These are phyloP conservation scores for Candida corydali DNA, from an alignment of 805 yeast species.

Conservation along the genomic window DNA sequence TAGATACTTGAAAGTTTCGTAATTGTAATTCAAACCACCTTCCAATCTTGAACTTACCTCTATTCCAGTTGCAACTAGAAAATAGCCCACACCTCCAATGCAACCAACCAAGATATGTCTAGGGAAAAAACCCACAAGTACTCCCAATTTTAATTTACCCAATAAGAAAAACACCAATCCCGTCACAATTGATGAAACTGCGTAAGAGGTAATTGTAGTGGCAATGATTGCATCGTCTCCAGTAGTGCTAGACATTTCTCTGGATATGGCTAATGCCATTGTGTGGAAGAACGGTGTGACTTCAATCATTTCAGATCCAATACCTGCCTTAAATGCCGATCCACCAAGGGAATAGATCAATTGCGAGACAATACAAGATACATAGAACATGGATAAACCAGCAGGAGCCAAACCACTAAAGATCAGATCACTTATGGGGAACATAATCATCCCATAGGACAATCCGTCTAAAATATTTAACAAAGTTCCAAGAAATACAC, in stretches of 20 bases:
- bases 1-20: constrained; percentile 49
- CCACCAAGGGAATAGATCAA: constrained; percentile 86
- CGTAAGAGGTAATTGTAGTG: constrained; percentile 84
- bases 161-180: constrained; percentile 74
- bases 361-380: constrained; percentile 88
- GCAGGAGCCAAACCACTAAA: constrained; percentile 80
- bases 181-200: constrained; percentile 78
- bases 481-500: constrained; percentile 80
- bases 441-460: constrained; percentile 96
- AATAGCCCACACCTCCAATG: constrained; percentile 97
- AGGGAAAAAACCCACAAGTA: constrained; percentile 91
- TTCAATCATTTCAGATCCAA: constrained; percentile 98
- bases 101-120: constrained; percentile 95
- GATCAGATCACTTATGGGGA: constrained; percentile 79
- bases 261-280: constrained; percentile 75
- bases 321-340: constrained; percentile 83
- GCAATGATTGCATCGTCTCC: constrained; percentile 59
- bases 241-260: constrained; percentile 46
- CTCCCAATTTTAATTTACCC: constrained; percentile 79
- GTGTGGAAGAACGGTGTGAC: constrained; percentile 98
- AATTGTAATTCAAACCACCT: constrained; percentile 64
- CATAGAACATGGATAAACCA: constrained; percentile 91
- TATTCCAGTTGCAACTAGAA: constrained; percentile 81
- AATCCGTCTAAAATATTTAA: constrained; percentile 88
- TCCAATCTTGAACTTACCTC: constrained; percentile 85